Base-by-base conservation (phyloP, 257 asterid genomes). In the Solanum appendiculatum region DNA sequence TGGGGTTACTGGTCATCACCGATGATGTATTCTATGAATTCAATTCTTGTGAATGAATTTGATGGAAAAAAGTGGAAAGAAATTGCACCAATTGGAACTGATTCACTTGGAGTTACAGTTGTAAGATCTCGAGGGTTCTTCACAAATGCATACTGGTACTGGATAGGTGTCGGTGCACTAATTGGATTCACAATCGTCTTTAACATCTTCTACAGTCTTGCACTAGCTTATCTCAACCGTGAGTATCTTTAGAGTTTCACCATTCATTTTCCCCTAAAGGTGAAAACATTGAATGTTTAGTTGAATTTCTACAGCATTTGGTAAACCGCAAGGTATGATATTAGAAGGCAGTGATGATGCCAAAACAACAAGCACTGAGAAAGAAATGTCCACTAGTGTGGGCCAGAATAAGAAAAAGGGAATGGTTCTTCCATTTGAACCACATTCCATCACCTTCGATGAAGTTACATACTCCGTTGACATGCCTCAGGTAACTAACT, bases 61-160 rank as follows among this genome's bases (percentile, higher is more conserved):
- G 23, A 25, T 75, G 58, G 58, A 10, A 75, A 75, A 39, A 23
- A 15, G 18, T 75, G 83, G 83, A 75, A 75, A 75, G 58, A 68
- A 16, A 66, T 44, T 23, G 33, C 82, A 66, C 89, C 89, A 68
- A 89, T 86, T 48, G 92, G 94, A 37, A 86, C 90, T 29, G 87
- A 40, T 6, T 29, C 83, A 70, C 84, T 94, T 82, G 97, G 97
- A 87, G 90, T 40, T 36, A 27, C 25, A 0, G 92, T 90, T 39
- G 23, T 91, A 88, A 85, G 85, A 77, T 11, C 88, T n/a, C 87
- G 93, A 75, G 96, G 97, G 3, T 92, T 89, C 90, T 93, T 70
- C 86, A 89, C 97, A 33, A 73, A 92, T 7, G 37, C 94, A 36
- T 89, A 92, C 72, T 93, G 97, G 97, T 94, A 93, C 42, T 94